Evolutionary conservation across 108 stramenopile species (phyloP), one percentile per base, ranked within the genome.

Genomic region (Stephanodiscus triporus): DNA sequence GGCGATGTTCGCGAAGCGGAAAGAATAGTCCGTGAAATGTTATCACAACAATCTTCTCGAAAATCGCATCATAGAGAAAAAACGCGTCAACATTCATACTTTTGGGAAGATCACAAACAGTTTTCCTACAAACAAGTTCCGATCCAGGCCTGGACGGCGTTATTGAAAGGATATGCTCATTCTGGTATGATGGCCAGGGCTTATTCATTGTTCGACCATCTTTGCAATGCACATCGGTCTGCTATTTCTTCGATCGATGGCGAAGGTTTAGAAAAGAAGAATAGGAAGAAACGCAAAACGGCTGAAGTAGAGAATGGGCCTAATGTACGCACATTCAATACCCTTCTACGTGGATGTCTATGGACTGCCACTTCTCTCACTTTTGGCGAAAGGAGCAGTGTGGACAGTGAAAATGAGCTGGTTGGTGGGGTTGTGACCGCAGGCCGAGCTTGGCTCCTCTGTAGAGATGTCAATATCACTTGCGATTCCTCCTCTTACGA

Each of bases 401-500:
- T 62, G 29, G 6, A 17, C 13, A 26, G 22, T 14, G 42, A 55
- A 14, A 37, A 27, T 48, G 49, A 80, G 24, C 43, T 92, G 20
- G 75, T 80, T n/a, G 94, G 94, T 24, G 94, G 94, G 54, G 80
- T 93, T 30, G 82, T 88, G 16, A 82, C 89, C 13, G 84, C 86
- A 49, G 88, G 91, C 54, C 78, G 75, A 32, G 89, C 88, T 19
- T 95, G 94, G 94, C 51, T 38, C 23, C 56, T 75, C 32, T 68
- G 67, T 32, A 23, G 14, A 49, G 54, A 77, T 40, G 38, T 23
- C 42, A 37, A 54, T 27, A 34, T 65, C 53, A 42, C 1, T 32
- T 70, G 72, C 19, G 94, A 95, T 88, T 70, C 83, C 43, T 95
- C 94, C 26, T 95, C 94, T 3, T 95, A 85, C 68, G 94, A 95